Percentiles rank a stretch among this genome's conserved stretches.
Evolutionary conservation across 371 early-diverging fungal genomes (phyloP).

Genomic region (Haplosporangium sp.): DNA sequence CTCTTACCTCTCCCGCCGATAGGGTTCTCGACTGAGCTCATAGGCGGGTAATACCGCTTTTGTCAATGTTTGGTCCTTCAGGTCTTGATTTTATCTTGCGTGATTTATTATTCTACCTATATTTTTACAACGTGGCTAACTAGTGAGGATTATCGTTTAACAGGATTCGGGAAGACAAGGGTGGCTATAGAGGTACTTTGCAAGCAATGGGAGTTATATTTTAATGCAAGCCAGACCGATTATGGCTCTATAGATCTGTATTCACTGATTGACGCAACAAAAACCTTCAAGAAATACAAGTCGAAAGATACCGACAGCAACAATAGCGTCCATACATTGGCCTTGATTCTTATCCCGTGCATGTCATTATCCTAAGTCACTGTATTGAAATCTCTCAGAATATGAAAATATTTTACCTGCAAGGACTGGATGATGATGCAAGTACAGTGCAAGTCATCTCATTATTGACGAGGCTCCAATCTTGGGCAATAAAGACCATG

Average conservation of each 20-base stretch:
- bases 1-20: background rate
- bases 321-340: constrained; percentile 27
- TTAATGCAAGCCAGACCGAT: constrained; percentile 24
- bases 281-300: background rate
- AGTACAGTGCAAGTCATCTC: constrained; percentile 18
- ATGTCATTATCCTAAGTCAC: constrained; percentile 27
- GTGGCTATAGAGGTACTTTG: constrained; percentile 30
- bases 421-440: constrained; percentile 31
- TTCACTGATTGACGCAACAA: constrained; percentile 5
- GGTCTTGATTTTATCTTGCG: background rate
- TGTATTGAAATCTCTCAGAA: constrained; percentile 25
- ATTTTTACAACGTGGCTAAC: no score
- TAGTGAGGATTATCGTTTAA: constrained; percentile 3
- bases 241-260: constrained; percentile 25
- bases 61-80: background rate
- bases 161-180: constrained; percentile 35
- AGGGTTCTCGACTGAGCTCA: background rate
- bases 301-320: constrained; percentile 2
- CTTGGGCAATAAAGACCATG: constrained; percentile 20
- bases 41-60: background rate
- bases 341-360: constrained; percentile 28
- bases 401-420: constrained; percentile 26
- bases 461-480: constrained; percentile 41
- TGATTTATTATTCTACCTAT: no score
- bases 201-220: constrained; percentile 36